Percentiles rank a stretch among this genome's conserved stretches.
Evolutionary conservation across 345 rosid species (phyloP).

Genomic region (Populus davidiana): DNA sequence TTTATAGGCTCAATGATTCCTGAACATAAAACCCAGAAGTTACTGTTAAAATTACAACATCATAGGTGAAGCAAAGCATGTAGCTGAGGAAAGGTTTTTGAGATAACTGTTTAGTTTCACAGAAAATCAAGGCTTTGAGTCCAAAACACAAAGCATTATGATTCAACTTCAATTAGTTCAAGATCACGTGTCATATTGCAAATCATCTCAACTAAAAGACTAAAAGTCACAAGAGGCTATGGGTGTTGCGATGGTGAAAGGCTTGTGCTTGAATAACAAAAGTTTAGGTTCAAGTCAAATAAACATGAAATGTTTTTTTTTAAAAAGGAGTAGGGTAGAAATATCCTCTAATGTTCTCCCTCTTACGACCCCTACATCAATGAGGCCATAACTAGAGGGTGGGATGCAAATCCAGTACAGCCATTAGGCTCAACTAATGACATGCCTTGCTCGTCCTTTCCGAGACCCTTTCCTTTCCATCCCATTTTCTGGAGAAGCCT

Average conservation of each 20-base stretch:
- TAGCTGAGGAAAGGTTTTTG: not conserved
- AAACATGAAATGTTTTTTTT: no score
- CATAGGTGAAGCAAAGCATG: not conserved
- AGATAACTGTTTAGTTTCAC: not conserved
- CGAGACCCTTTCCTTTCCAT: constrained; percentile 97
- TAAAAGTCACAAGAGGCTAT: not conserved
- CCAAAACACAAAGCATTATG: not conserved
- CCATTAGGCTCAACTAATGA: not conserved
- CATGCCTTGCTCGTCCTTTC: constrained; percentile 91
- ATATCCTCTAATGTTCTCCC: not conserved
- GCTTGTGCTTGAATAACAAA: not conserved
- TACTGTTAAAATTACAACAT: not conserved
- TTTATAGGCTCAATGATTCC: constrained; percentile 90
- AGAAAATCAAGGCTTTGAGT: not conserved
- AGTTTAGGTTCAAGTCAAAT: not conserved
- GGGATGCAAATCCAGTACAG: not conserved
- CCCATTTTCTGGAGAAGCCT: constrained; percentile 99
- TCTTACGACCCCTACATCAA: no score
- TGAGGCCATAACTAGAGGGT: no score
- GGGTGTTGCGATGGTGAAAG: not conserved
- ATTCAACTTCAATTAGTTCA: not conserved
- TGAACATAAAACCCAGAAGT: constrained; percentile 18
- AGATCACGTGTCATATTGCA: not conserved
- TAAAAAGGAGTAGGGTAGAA: not conserved
- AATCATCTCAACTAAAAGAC: not conserved